These are phyloP conservation scores for Aspergillus intermedius DNA, from an alignment of 2,329 filamentous ascomycete genomes.

Conservation along the genomic window DNA sequence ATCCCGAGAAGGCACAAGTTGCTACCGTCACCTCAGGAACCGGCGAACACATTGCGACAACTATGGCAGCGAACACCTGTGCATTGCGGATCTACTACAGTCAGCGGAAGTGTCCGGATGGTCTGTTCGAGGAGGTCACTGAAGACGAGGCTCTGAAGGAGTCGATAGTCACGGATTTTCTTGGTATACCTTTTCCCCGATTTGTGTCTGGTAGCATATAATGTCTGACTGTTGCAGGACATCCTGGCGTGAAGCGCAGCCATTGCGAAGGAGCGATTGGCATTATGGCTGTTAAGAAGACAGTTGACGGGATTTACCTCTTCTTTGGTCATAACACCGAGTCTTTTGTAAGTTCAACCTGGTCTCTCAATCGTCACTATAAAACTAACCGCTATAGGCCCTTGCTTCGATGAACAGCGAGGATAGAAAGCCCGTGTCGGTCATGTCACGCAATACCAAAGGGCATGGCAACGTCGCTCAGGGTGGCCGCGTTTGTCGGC, in stretches of 20 bases:
- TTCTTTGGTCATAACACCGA: constrained; percentile 98
- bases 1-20: constrained; percentile 63
- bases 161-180: constrained; percentile 85
- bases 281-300: constrained; percentile 83
- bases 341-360: constrained; percentile 49
- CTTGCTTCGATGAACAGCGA: constrained; percentile 80
- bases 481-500: constrained; percentile 32
- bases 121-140: constrained; percentile 58
- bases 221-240: constrained; percentile 39
- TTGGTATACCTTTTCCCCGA: constrained; percentile 46
- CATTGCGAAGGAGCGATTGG: constrained; percentile 83
- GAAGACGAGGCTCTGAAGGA: constrained; percentile 72
- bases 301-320: constrained; percentile 65
- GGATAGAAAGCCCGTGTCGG: constrained; percentile 67
- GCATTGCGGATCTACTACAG: constrained; percentile 75
- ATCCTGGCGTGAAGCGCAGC: constrained; percentile 75
- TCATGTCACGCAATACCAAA: constrained; percentile 70
- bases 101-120: constrained; percentile 55
- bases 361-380: neutral
- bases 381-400: constrained; percentile 43
- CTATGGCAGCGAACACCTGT: constrained; percentile 80
- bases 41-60: constrained; percentile 96
- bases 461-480: constrained; percentile 48
- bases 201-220: constrained; percentile 3
- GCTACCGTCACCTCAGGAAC: constrained; percentile 89